A percentile compares a stretch with the other conserved stretches of the same genome.
Conservation (phyloP, 345 rosid genomes). For the Isatis tinctoria region DNA sequence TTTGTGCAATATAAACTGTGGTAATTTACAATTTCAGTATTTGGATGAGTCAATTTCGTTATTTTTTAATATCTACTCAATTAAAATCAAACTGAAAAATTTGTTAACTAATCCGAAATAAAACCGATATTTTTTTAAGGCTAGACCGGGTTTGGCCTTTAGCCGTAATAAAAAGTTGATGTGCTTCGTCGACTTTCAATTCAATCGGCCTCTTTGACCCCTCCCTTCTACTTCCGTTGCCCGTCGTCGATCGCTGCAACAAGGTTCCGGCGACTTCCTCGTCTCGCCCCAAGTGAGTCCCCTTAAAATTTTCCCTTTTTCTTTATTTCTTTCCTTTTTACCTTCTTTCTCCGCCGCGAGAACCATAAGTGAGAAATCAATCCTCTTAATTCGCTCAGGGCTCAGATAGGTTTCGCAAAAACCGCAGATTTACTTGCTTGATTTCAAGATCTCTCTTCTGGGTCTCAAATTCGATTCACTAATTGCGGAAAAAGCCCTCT, state of each 20-base stretch:
- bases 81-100: too few species aligned
- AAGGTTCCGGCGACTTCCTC: slow-evolving; percentile 15
- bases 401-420: not conserved
- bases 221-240: not conserved
- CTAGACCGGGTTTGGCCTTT: too few species aligned
- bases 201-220: not conserved
- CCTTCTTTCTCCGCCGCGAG: not conserved
- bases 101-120: too few species aligned
- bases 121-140: too few species aligned
- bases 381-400: not conserved
- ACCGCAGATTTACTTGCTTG: not conserved
- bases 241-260: slow-evolving; percentile 21
- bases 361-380: not conserved
- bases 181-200: not conserved
- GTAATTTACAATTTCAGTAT: too few species aligned
- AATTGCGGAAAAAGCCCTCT: too few species aligned
- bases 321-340: not conserved
- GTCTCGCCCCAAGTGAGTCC: slow-evolving; percentile 6
- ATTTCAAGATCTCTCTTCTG: not conserved
- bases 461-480: not conserved
- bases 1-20: too few species aligned
- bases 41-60: too few species aligned
- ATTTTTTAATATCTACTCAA: too few species aligned
- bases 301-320: not conserved
- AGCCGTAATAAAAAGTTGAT: too few species aligned